Conservation (phyloP, 306 rosid species). For the Lablab purpureus region DNA sequence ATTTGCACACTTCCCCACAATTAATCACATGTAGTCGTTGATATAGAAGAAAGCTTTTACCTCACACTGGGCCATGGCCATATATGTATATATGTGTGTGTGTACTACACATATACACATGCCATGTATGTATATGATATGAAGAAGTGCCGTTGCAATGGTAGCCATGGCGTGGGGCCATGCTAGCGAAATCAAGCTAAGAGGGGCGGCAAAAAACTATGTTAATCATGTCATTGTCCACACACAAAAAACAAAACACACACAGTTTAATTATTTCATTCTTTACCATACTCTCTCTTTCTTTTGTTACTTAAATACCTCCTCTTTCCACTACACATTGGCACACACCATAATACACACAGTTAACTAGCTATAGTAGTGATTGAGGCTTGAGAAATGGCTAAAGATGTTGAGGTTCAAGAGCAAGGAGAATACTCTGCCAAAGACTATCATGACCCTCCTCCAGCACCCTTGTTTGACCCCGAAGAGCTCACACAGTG, state of each 20-base stretch:
- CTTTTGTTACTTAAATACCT: slow-evolving; percentile 63
- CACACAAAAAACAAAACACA: slow-evolving; percentile 22
- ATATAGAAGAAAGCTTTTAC: slow-evolving; percentile 31
- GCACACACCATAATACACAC: not conserved
- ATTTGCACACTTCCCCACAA: not conserved
- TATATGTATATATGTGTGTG: not conserved
- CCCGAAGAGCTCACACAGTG: slow-evolving; percentile 73
- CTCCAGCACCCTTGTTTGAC: slow-evolving; percentile 86
- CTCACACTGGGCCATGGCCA: slow-evolving; percentile 36
- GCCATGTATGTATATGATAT: not conserved
- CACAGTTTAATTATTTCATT: slow-evolving; percentile 36
- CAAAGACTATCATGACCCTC: slow-evolving; percentile 91
- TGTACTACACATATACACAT: not conserved
- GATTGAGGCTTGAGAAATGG: slow-evolving; percentile 29
- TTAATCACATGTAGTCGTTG: slow-evolving; percentile 49
- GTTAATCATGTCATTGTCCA: slow-evolving; percentile 49
- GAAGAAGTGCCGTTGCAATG: slow-evolving; percentile 58
- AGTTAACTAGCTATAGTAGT: not conserved
- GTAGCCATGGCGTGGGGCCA: slow-evolving; percentile 56
- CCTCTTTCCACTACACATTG: not conserved
- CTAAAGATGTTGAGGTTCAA: slow-evolving; percentile 74
- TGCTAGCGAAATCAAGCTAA: slow-evolving; percentile 76
- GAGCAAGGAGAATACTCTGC: slow-evolving; percentile 74
- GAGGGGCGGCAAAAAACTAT: slow-evolving; percentile 67
- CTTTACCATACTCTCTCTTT: slow-evolving; percentile 22